Percentiles rank a stretch among this genome's conserved stretches.
Conservation (phyloP, 371 early-diverging fungal species). For the Mortierella sp. region DNA sequence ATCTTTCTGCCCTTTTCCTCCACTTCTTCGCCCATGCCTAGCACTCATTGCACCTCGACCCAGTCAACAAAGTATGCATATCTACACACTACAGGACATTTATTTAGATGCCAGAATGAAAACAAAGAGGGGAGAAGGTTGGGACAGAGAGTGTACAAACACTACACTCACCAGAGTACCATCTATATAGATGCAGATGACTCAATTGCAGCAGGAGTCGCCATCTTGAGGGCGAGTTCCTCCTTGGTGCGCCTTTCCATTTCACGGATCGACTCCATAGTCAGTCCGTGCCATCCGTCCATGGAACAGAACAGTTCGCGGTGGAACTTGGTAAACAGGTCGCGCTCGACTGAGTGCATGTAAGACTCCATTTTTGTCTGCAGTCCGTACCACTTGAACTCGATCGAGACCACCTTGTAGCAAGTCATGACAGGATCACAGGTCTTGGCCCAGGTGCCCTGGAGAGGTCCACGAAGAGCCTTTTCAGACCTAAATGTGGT, state of each 20-base stretch:
- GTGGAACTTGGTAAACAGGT: conserved; percentile 61
- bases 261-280: conserved; percentile 73
- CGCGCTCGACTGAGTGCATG: conserved; percentile 44
- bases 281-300: conserved; percentile 80
- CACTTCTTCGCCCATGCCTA: too few species aligned
- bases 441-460: conserved; percentile 61
- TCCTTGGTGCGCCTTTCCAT: conserved; percentile 72
- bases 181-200: too few species aligned
- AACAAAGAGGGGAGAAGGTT: not conserved
- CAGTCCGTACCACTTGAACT: conserved; percentile 80
- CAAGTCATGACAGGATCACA: conserved; percentile 82
- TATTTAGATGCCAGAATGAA: too few species aligned
- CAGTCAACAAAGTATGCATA: not conserved
- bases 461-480: conserved; percentile 78
- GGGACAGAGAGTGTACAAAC: too few species aligned
- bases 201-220: conserved; percentile 8
- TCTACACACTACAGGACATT: too few species aligned
- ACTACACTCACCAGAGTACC: too few species aligned
- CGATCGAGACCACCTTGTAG: conserved; percentile 80
- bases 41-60: too few species aligned
- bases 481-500: conserved; percentile 69
- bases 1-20: too few species aligned
- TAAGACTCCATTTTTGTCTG: conserved; percentile 71
- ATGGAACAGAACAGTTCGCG: conserved; percentile 80
- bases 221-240: conserved; percentile 59